Percentiles rank a stretch among this genome's conserved stretches.
Conservation (phyloP, 345 rosid genomes). For the Physaria fendleri region DNA sequence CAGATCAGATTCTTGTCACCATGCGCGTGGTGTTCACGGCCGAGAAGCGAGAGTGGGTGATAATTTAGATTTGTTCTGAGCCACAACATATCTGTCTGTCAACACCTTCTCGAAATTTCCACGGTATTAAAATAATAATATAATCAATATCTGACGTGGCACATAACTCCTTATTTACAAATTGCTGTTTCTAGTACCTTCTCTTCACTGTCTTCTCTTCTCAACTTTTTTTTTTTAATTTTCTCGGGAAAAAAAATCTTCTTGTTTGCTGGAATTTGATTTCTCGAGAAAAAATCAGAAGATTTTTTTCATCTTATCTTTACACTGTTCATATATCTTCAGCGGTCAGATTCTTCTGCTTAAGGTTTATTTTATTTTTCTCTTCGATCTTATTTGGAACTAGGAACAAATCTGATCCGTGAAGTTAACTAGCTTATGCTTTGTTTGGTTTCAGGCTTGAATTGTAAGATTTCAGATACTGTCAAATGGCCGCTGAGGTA, state of each 20-base stretch:
- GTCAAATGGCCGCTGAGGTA: slow-evolving; percentile 21
- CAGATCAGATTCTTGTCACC: not conserved
- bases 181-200: slow-evolving; percentile 3
- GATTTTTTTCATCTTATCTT: not conserved
- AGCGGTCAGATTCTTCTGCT: not conserved
- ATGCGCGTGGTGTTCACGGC: slow-evolving; percentile 4
- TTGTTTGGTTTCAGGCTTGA: not conserved
- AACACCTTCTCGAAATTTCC: slow-evolving; percentile 48
- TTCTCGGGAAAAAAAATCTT: too few species aligned
- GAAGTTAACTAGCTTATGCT: not conserved
- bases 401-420: not conserved
- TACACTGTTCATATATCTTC: not conserved
- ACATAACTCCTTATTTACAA: not conserved
- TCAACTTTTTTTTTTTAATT: too few species aligned
- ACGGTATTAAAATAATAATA: not conserved
- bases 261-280: not conserved
- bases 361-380: not conserved
- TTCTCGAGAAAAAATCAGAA: not conserved
- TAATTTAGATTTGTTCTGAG: slow-evolving; percentile 26
- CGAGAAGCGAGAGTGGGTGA: not conserved
- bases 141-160: slow-evolving; percentile 40
- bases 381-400: not conserved
- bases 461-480: not conserved
- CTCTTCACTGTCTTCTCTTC: not conserved
- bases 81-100: slow-evolving; percentile 40